A percentile compares a stretch with the other conserved stretches of the same genome.
phyloP scores from a whole-genome alignment of 225 moss, liverwort and hornwort species.

The Climacium dendroides region DNA sequence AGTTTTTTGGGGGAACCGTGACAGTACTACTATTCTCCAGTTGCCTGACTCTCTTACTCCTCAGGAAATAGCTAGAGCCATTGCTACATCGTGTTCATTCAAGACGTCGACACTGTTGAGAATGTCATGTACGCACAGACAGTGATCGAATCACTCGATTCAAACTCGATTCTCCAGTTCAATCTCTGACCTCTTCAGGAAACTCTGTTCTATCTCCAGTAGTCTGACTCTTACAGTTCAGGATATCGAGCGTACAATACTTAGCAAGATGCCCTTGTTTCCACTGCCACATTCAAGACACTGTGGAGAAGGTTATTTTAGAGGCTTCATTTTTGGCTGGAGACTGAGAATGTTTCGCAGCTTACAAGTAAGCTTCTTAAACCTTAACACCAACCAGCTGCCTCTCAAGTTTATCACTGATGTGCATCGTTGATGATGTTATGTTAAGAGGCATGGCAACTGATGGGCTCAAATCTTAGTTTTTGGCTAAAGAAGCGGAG shows the following conservation, averaged over 20 bases:
- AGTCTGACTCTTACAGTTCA: background rate
- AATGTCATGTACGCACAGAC: background rate
- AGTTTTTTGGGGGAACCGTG: background rate
- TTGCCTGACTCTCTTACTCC: background rate
- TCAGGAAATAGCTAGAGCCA: background rate
- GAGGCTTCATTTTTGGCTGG: background rate
- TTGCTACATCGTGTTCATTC: background rate
- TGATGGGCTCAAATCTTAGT: background rate
- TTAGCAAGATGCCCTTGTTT: background rate
- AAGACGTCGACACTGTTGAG: background rate
- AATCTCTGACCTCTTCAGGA: background rate
- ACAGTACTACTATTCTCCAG: background rate
- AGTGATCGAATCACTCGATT: background rate
- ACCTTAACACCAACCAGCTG: background rate
- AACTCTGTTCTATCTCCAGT: background rate
- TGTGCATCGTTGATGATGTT: background rate
- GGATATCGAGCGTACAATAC: background rate
- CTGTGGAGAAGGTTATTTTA: background rate
- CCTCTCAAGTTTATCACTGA: background rate
- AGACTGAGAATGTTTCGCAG: background rate
- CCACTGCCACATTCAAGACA: background rate
- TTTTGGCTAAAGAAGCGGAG: too few relatives aligned
- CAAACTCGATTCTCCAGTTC: background rate
- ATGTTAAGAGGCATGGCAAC: background rate
- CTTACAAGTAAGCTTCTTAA: background rate